Conservation (phyloP, 225 moss, liverwort and hornwort species). For the Pseudisothecium myosuroides region DNA sequence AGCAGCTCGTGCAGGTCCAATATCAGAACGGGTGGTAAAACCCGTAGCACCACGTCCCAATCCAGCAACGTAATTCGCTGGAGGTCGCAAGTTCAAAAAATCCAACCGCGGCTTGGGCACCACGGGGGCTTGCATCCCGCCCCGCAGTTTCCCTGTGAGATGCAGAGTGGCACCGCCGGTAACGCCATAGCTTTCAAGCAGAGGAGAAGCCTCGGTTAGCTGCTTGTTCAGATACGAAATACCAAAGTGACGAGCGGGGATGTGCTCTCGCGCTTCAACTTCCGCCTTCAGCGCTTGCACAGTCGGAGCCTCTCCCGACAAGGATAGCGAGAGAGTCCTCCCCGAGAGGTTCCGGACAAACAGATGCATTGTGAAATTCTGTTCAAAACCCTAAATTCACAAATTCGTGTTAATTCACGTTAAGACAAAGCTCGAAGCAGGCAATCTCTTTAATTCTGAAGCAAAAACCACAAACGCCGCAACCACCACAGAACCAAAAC, state of each 20-base stretch:
- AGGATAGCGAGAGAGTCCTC: conserved; percentile 16
- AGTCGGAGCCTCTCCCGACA: conserved; percentile 6
- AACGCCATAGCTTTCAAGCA: conserved; percentile 32
- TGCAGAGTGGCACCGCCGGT: conserved; percentile 4
- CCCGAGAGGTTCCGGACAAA: conserved; percentile 33
- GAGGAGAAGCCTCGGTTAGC: not conserved
- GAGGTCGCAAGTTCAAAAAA: conserved; percentile 70
- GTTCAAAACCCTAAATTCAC: not conserved
- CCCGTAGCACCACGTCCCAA: conserved; percentile 91
- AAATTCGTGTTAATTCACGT: not conserved
- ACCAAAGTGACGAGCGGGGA: conserved; percentile 16
- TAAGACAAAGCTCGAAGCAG: not conserved
- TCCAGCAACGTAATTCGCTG: conserved; percentile 93
- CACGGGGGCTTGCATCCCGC: conserved; percentile 86
- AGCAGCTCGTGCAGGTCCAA: conserved; percentile 87
- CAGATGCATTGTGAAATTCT: conserved; percentile 19
- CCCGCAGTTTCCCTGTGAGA: conserved; percentile 19
- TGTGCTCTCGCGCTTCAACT: conserved; percentile 26
- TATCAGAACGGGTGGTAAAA: conserved; percentile 88
- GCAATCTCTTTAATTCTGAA: not conserved
- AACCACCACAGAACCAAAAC: not conserved
- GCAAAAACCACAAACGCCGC: not conserved
- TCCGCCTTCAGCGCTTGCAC: conserved; percentile 12
- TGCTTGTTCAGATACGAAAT: conserved; percentile 21
- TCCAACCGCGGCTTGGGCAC: conserved; percentile 81